phyloP scores from a whole-genome alignment of 2,329 filamentous ascomycete species.

The Penicillium sp. region DNA sequence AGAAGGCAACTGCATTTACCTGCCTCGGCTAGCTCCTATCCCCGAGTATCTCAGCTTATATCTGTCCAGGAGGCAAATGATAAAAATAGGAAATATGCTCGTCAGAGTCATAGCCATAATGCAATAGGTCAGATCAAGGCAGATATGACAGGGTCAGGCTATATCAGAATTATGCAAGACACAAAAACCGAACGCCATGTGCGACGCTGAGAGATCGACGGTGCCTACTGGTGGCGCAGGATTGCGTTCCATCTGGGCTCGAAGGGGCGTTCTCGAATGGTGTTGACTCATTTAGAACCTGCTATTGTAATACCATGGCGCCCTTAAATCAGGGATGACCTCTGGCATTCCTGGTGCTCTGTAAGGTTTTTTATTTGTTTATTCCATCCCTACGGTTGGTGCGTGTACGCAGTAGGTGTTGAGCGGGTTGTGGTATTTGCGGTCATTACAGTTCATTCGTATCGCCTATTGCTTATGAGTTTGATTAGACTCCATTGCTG shows the following conservation, averaged over 20 bases:
- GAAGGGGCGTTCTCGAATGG: slow-evolving; percentile 17
- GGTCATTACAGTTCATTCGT: not conserved
- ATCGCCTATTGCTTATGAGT: not conserved
- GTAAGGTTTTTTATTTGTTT: slow-evolving; percentile 15
- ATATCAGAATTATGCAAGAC: not conserved
- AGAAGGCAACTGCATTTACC: not conserved
- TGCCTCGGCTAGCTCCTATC: not conserved
- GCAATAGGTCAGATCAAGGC: not conserved
- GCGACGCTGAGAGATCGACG: slow-evolving; percentile 22
- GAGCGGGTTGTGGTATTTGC: not conserved
- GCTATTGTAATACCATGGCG: not conserved
- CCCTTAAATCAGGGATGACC: slow-evolving; percentile 17
- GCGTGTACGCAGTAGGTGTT: slow-evolving; percentile 18
- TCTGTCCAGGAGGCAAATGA: not conserved
- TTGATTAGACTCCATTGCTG: not conserved
- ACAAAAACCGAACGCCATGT: slow-evolving; percentile 16
- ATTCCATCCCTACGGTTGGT: slow-evolving; percentile 22
- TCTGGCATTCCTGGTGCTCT: slow-evolving; percentile 16
- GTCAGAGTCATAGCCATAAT: not conserved
- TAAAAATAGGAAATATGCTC: not conserved
- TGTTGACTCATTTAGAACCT: slow-evolving; percentile 16
- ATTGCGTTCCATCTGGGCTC: slow-evolving; percentile 9
- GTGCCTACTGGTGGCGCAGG: slow-evolving; percentile 20
- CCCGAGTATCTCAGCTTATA: not conserved
- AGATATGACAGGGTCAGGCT: not conserved